phyloP scores from a whole-genome alignment of 2,329 filamentous ascomycete genomes.

The Magnaporthiopsis poae region DNA sequence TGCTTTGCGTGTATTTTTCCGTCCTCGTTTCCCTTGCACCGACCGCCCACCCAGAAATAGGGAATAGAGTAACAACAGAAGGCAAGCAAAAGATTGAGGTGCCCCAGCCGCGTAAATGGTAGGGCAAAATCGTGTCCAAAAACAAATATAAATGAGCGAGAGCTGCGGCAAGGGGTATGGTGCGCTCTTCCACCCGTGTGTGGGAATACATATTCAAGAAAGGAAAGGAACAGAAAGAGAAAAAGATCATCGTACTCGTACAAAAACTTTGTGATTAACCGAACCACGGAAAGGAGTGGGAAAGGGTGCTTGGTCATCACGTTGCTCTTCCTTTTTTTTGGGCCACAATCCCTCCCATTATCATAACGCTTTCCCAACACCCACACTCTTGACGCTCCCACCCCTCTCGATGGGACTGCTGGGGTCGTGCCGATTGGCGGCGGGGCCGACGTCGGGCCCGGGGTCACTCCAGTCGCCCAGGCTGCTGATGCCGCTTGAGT shows the following conservation, averaged over 20 bases:
- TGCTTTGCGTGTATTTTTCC: not conserved
- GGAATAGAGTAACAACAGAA: not conserved
- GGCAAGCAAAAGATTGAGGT: not conserved
- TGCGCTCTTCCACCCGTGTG: not conserved
- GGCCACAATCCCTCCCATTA: not conserved
- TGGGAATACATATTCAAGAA: not conserved
- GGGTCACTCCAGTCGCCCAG: slow-evolving; percentile 42
- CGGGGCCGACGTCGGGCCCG: slow-evolving; percentile 42
- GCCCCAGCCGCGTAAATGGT: not conserved
- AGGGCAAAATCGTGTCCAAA: not conserved
- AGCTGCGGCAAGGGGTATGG: not conserved
- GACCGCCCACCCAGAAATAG: too few relatives aligned
- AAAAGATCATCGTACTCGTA: not conserved
- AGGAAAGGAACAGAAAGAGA: not conserved
- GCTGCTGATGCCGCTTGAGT: slow-evolving; percentile 39
- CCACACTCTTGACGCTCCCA: slow-evolving; percentile 10
- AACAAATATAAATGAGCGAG: not conserved
- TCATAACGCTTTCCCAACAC: slow-evolving; percentile 16
- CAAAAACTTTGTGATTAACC: not conserved
- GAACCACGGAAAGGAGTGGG: not conserved
- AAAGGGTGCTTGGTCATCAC: not conserved
- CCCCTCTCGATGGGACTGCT: slow-evolving; percentile 1
- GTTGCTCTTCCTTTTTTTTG: not conserved
- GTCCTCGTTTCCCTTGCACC: not conserved
- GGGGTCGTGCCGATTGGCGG: slow-evolving; percentile 17